These are phyloP conservation scores for Ailanthus altissimus DNA, from an alignment of 345 rosid genomes.

Conservation along the genomic window DNA sequence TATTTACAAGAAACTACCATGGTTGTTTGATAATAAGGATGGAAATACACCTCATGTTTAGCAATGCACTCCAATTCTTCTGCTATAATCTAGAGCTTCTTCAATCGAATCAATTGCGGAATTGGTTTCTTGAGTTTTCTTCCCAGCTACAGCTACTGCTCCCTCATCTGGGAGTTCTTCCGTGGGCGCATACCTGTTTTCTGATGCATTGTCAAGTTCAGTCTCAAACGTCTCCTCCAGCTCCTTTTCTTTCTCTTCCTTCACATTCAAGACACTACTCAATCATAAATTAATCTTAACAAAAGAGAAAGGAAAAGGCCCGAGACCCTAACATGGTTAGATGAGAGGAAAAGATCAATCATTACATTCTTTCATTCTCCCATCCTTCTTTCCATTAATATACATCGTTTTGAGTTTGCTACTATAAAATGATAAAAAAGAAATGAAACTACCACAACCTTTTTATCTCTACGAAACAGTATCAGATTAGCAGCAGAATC, in stretches of 20 bases:
- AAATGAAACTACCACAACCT: not conserved
- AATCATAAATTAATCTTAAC: not conserved
- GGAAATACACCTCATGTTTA: conserved; percentile 62
- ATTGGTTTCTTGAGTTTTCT: conserved; percentile 74
- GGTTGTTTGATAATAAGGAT: not conserved
- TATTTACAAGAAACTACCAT: not conserved
- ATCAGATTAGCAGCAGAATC: not conserved
- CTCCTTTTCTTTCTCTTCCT: conserved; percentile 97
- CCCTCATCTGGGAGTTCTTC: conserved; percentile 96
- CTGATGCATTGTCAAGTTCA: conserved; percentile 71
- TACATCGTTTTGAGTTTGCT: too few relatives aligned
- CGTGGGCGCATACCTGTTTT: conserved; percentile 53
- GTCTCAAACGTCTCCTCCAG: conserved; percentile 90
- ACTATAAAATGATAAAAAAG: not conserved
- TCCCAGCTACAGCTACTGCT: conserved; percentile 81
- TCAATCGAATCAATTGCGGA: conserved; percentile 78
- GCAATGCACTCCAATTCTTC: conserved; percentile 57
- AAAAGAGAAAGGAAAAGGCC: not conserved
- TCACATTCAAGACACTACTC: conserved; percentile 34
- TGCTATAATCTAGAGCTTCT: conserved; percentile 77
- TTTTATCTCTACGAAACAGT: not conserved
- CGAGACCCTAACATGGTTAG: not conserved
- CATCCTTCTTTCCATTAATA: not conserved
- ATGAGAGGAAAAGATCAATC: conserved; percentile 1
- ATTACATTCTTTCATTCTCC: not conserved